Conservation (phyloP, 257 asterid genomes). For the Fraxinus americana region DNA sequence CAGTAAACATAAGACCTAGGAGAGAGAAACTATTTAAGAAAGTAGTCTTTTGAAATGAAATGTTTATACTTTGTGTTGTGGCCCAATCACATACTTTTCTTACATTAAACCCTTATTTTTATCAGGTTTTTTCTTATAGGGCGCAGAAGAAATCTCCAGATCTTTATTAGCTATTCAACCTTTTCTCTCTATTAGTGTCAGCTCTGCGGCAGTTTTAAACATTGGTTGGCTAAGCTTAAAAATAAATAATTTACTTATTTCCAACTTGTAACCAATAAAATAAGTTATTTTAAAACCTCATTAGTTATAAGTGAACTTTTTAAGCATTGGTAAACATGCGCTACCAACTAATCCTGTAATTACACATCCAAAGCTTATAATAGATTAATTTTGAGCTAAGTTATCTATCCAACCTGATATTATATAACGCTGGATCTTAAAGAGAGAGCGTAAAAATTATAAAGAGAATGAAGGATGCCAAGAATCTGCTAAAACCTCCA, state of each 20-base stretch:
- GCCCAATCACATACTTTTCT: neutral
- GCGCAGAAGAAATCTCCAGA: neutral
- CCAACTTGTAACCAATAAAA: neutral
- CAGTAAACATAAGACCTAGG: slow-evolving; percentile 19
- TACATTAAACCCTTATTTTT: neutral
- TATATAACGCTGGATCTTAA: neutral
- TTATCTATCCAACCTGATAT: neutral
- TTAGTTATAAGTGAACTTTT: neutral
- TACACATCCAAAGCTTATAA: neutral
- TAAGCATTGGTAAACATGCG: neutral
- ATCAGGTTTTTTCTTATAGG: neutral
- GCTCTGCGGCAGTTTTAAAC: neutral
- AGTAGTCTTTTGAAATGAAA: neutral
- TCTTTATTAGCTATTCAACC: neutral
- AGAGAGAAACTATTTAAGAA: neutral
- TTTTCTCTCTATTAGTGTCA: neutral
- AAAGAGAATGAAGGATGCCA: neutral
- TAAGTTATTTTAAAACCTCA: neutral
- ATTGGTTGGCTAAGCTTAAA: neutral
- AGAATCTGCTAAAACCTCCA: neutral
- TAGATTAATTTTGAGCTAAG: neutral
- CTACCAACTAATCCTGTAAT: neutral
- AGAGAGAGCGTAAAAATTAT: neutral
- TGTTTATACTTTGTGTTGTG: neutral
- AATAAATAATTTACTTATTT: neutral